Evolutionary conservation across 306 rosid genomes (phyloP).

Genomic region (Vigna unguiculata): DNA sequence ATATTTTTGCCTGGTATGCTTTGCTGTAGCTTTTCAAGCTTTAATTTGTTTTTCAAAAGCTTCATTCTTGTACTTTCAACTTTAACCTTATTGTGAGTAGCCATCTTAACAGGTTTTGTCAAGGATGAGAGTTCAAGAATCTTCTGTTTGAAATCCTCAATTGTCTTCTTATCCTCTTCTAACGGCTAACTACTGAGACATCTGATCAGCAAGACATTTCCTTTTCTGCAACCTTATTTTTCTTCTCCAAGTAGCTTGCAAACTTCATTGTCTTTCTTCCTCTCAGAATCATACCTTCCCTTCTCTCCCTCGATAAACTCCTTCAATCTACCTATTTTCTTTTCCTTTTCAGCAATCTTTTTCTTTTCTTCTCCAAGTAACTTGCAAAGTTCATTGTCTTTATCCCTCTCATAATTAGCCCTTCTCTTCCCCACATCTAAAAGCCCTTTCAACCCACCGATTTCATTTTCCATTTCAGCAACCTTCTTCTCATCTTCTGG

Average conservation of each 20-base stretch:
- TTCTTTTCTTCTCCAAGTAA: slow-evolving; percentile 50
- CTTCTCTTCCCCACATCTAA: slow-evolving; percentile 59
- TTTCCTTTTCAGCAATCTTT: slow-evolving; percentile 47
- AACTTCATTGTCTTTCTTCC: slow-evolving; percentile 61
- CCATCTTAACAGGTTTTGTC: slow-evolving; percentile 51
- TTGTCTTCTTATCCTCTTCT: slow-evolving; percentile 56
- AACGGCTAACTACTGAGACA: slow-evolving; percentile 64
- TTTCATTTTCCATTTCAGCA: slow-evolving; percentile 57
- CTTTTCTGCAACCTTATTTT: slow-evolving; percentile 48
- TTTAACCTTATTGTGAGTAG: slow-evolving; percentile 42
- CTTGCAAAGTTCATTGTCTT: slow-evolving; percentile 56
- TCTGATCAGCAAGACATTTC: slow-evolving; percentile 58
- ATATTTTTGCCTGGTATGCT: slow-evolving; percentile 61
- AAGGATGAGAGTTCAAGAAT: slow-evolving; percentile 48
- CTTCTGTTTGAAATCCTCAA: slow-evolving; percentile 61
- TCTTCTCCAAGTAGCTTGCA: slow-evolving; percentile 43
- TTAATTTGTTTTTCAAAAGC: slow-evolving; percentile 65
- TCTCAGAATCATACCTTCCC: slow-evolving; percentile 58
- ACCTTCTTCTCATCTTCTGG: slow-evolving; percentile 51
- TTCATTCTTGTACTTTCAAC: slow-evolving; percentile 55
- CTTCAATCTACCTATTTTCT: slow-evolving; percentile 53
- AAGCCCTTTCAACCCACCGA: slow-evolving; percentile 52
- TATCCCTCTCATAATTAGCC: slow-evolving; percentile 59
- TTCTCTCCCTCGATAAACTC: slow-evolving; percentile 60
- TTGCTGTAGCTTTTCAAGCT: slow-evolving; percentile 68